These are phyloP conservation scores for Capsicum pubescens DNA, from an alignment of 257 asterid genomes.

Conservation along the genomic window DNA sequence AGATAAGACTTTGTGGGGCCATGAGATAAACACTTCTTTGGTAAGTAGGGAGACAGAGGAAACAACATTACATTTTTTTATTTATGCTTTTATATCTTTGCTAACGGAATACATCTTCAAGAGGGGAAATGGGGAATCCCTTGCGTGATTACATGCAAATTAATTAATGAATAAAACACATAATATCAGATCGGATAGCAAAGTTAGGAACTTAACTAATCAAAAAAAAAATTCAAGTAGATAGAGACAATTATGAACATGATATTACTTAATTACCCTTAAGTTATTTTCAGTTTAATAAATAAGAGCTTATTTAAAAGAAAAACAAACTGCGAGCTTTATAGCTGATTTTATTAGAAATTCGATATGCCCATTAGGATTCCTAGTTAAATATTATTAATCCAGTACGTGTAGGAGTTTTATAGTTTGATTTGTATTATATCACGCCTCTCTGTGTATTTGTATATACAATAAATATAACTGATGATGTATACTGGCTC, in stretches of 20 bases:
- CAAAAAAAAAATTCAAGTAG: not conserved
- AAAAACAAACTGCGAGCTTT: too few relatives aligned
- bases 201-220: not conserved
- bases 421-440: too few relatives aligned
- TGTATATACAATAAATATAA: too few relatives aligned
- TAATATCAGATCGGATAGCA: not conserved
- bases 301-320: too few relatives aligned
- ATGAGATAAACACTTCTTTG: constrained; percentile 33
- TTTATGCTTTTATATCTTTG: constrained; percentile 32
- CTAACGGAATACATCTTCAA: constrained; percentile 34
- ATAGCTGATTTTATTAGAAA: too few relatives aligned
- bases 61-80: constrained; percentile 38
- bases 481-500: too few relatives aligned
- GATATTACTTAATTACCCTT: not conserved
- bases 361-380: too few relatives aligned
- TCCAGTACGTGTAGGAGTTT: too few relatives aligned
- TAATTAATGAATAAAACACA: not conserved
- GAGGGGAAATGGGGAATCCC: constrained; percentile 34
- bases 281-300: not conserved
- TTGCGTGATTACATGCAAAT: constrained; percentile 37
- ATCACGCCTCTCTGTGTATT: too few relatives aligned
- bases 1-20: constrained; percentile 31
- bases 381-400: too few relatives aligned
- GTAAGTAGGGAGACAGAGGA: constrained; percentile 38
- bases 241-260: not conserved